A percentile compares a stretch with the other conserved stretches of the same genome.
phyloP scores from a whole-genome alignment of 768 basidiomycete genomes.

The Pisolithus microcarpus region DNA sequence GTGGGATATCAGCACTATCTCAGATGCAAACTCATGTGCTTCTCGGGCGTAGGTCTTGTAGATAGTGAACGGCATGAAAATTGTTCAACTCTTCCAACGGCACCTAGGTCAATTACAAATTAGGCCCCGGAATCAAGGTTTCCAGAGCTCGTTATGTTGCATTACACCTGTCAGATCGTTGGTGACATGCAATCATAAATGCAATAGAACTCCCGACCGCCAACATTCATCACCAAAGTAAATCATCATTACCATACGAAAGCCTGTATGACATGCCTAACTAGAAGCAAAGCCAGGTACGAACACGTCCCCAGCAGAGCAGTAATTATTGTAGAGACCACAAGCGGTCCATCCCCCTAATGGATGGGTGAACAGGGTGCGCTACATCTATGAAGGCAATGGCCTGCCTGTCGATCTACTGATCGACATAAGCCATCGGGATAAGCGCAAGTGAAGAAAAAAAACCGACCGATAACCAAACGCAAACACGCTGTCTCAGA shows the following conservation, averaged over 20 bases:
- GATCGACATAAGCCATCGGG: background rate
- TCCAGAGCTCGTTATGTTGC: too few relatives aligned
- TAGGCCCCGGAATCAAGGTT: too few relatives aligned
- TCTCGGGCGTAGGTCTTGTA: too few relatives aligned
- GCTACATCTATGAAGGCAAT: background rate
- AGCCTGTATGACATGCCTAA: background rate
- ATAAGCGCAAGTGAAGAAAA: too few relatives aligned
- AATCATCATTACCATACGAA: background rate
- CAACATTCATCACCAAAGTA: too few relatives aligned
- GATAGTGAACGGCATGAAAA: too few relatives aligned
- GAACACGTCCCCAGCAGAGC: background rate
- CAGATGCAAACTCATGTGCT: background rate
- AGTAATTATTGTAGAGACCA: background rate
- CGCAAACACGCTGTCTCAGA: slow-evolving; percentile 14
- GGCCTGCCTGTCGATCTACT: background rate
- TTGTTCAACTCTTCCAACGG: too few relatives aligned
- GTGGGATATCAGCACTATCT: slow-evolving; percentile 66
- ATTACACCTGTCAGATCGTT: too few relatives aligned
- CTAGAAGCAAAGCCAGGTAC: background rate
- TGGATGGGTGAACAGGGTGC: background rate
- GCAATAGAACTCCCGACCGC: too few relatives aligned
- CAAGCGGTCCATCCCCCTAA: background rate
- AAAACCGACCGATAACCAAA: slow-evolving; percentile 13
- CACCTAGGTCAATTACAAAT: too few relatives aligned
- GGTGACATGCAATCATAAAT: too few relatives aligned